Evolutionary conservation across 2,329 filamentous ascomycete genomes (phyloP).

Genomic region (Alternaria metachromatica): DNA sequence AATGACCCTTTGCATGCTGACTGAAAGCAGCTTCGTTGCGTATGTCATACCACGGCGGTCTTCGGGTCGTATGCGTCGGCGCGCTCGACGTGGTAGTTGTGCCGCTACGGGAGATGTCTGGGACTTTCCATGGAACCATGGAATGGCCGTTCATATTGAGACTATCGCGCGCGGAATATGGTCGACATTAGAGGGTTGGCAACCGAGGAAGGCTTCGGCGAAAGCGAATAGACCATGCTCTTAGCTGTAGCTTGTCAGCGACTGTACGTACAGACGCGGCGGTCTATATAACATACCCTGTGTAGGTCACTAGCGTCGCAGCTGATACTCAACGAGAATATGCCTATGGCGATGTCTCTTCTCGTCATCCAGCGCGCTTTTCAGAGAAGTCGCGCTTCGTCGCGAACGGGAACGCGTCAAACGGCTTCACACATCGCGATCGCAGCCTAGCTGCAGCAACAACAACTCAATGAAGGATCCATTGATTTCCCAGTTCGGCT

Average conservation of each 20-base stretch:
- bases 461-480: too few species aligned
- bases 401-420: background rate
- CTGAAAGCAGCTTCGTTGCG: background rate
- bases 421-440: background rate
- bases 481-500: background rate
- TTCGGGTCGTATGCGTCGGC: background rate
- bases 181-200: background rate
- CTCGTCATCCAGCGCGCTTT: background rate
- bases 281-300: background rate
- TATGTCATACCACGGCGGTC: background rate
- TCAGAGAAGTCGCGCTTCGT: background rate
- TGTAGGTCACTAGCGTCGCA: background rate
- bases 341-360: too few species aligned
- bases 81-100: background rate
- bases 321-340: background rate
- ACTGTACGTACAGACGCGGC: accelerated
- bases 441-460: background rate
- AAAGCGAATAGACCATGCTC: background rate
- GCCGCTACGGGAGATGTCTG: background rate
- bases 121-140: background rate
- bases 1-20: background rate
- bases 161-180: background rate
- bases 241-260: background rate
- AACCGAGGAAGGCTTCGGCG: background rate
- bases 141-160: background rate